Evolutionary conservation across 176 grass and related monocot genomes (phyloP), one percentile per base, ranked within the genome.

Genomic region (Paspalum vaginatum): DNA sequence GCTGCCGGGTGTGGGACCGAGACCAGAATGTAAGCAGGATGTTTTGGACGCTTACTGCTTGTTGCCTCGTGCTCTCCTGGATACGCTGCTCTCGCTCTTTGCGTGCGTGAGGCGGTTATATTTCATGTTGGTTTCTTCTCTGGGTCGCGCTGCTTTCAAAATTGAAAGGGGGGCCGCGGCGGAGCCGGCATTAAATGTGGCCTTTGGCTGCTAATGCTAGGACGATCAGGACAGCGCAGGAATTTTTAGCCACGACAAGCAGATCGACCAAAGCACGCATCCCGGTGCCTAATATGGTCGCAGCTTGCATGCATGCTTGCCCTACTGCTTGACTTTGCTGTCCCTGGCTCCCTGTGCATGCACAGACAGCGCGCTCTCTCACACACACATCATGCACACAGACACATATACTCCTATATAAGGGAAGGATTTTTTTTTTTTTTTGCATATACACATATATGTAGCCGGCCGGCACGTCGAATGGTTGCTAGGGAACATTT

Each of bases 81-180:
- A 67, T 80, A 72, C 60, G 38, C n/a, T 73, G 22, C 9, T 11
- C 65, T 27, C 43, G 22, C 41, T 6, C 20, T 0, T 45, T 25
- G 38, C 50, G 16, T 54, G 47, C n/a, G 50, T 70, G 62, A 17
- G 5, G 52, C 1, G 41, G 24, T 57, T 87, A 89, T 81, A 86
- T 89, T 91, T 83, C 78, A 80, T 94, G 83, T 73, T 92, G 68
- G 73, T 82, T 87, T 81, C 73, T 82, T 87, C 80, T 89, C 74
- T 82, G 65, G 86, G 81, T 68, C 49, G 41, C 62, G 81, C 45
- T 49, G 54, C 66, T 82, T 88, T 84, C 72, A 91, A 85, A 88
- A 82, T 53, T 77, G 55, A 58, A 86, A 66, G 79, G 57, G 52
- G 54, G 22, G 56, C 9, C 55, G 8, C 20, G 6, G 1, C 4